Percentiles rank a stretch among this genome's conserved stretches.
Evolutionary conservation across 139 green algal genomes (phyloP).

Genomic region (Coccomyxa sp.): DNA sequence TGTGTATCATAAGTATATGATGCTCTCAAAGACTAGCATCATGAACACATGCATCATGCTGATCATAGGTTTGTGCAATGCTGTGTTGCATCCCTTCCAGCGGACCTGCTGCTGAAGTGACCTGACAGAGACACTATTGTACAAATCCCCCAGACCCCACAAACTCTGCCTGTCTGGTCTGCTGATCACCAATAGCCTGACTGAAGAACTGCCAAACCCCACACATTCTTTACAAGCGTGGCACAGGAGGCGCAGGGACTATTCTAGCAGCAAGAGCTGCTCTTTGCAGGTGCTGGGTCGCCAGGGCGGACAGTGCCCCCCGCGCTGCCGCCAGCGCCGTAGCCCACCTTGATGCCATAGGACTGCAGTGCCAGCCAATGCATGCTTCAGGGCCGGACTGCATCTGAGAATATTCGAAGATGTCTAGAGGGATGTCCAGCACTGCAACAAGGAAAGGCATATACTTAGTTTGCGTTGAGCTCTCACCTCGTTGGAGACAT

Average conservation of each 20-base stretch:
- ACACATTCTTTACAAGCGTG: no score
- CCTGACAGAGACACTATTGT: no score
- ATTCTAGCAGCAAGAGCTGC: constrained; percentile 20
- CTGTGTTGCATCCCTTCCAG: no score
- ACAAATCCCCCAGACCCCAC: no score
- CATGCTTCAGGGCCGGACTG: not conserved
- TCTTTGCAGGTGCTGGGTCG: constrained; percentile 18
- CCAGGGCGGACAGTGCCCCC: constrained; percentile 34
- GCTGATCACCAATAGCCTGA: no score
- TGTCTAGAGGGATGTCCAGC: not conserved
- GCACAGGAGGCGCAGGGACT: not conserved
- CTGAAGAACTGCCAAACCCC: no score
- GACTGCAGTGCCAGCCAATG: constrained; percentile 39
- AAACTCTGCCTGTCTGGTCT: no score
- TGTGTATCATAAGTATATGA: no score
- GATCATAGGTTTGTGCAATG: no score
- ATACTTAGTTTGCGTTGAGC: not conserved
- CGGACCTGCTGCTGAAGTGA: no score
- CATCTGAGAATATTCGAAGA: not conserved
- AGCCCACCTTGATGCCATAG: constrained; percentile 97
- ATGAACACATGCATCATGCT: no score
- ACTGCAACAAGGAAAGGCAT: not conserved
- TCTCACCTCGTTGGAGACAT: constrained; percentile 93
- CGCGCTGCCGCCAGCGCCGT: constrained; percentile 60
- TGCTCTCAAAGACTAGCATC: no score